Conservation (phyloP, 139 green algal genomes). For the Micractinium conductrix region DNA sequence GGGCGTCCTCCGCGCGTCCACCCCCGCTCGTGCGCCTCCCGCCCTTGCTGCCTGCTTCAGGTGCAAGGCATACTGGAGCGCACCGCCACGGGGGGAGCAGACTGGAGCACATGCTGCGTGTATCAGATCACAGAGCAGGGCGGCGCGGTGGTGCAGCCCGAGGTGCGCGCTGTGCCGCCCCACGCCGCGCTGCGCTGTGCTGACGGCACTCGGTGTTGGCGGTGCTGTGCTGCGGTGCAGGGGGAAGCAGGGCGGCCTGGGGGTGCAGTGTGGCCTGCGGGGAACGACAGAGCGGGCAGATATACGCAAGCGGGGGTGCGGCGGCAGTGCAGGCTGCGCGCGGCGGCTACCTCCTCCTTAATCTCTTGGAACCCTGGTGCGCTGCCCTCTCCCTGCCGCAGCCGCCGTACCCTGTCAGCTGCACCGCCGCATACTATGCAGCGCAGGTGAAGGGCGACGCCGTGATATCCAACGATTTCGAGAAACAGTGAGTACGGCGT, state of each 20-base stretch:
- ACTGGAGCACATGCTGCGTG: conserved; percentile 42
- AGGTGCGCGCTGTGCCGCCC: no score
- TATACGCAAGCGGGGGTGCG: no score
- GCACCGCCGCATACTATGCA: conserved; percentile 58
- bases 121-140: conserved; percentile 27
- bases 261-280: no score
- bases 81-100: conserved; percentile 16
- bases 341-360: no score
- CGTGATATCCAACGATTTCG: conserved; percentile 51
- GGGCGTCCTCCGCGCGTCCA: no score
- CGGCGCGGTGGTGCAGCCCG: conserved; percentile 14
- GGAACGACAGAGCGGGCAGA: no score
- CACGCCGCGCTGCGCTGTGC: no score
- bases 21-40: not conserved
- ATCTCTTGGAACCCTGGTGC: not conserved
- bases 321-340: no score
- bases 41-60: not conserved
- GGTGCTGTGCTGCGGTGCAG: not conserved
- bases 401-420: conserved; percentile 46
- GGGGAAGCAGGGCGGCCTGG: not conserved
- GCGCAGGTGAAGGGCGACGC: conserved; percentile 33
- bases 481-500: conserved; percentile 1
- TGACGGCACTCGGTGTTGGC: no score
- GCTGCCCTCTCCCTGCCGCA: not conserved
- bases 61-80: conserved; percentile 17